Base-by-base conservation (phyloP, 495 filamentous ascomycete species). In the Penicillium psychrofluorescens region DNA sequence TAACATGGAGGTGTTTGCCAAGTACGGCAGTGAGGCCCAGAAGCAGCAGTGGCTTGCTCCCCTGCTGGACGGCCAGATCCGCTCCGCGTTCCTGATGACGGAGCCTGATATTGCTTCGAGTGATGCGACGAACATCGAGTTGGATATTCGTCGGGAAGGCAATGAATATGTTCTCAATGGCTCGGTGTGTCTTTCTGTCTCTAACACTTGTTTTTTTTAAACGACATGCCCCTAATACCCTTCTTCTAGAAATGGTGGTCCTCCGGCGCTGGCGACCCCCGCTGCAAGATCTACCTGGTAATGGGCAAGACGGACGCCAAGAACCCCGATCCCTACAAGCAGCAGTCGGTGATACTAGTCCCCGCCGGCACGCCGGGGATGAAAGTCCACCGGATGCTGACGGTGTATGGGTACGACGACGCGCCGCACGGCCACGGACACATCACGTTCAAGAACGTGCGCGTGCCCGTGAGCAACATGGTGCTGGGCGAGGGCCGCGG, bases 1-100 rank as follows among this genome's bases (percentile, higher is more conserved):
- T 7, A 95, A 95, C 61, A 95, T 95, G 90, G 90, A 95, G 58
- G 88, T 95, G 29, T 62, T 95, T 41, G 90, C 90, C 55, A 95
- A 92, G 67, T 95, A 95, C 58, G 90, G 86, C 13, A 90, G 85
- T 46, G 86, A 90, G 0, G 80, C 73, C n/a, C 90, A 95, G 70
- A 95, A 95, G 77, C 76, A 76, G 53, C 59, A 85, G 59, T 95
- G 90, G 90, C 73, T 95, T 46, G 74, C 74, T 48, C 90, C 89
- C 1, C 64, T 95, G 58, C 74, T 95, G 69, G 81, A 90, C 8
- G 90, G 90, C 37, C 70, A 86, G 58, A 95, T 95, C 47, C 79
- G 90, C 46, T 90, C 85, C 11, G 89, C 88, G 3, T 95, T 95
- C 67, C 72, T 95, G 35, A 95, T 95, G 90, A 95, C 90, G 0